Conservation (phyloP, 2,329 filamentous ascomycete genomes). For the Trichoderma polysporum region DNA sequence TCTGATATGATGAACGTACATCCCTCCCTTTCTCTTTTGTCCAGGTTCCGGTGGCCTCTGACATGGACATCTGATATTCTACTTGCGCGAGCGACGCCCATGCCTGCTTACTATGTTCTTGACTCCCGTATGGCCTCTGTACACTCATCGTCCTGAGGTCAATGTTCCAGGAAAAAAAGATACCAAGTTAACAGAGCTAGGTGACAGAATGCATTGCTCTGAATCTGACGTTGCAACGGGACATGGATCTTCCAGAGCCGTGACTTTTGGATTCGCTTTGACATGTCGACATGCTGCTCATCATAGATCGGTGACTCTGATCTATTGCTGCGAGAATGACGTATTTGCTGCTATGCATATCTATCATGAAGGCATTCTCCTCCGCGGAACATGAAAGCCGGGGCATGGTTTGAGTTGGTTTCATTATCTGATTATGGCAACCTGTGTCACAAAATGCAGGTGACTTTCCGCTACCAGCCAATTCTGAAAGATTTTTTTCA, state of each 20-base stretch:
- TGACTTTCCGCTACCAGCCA: not conserved
- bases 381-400: not conserved
- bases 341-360: conserved; percentile 5
- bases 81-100: not conserved
- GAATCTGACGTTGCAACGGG: conserved; percentile 1
- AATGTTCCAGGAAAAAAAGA: conserved; percentile 7
- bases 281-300: conserved; percentile 12
- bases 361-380: not conserved
- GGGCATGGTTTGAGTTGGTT: not conserved
- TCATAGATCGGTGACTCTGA: conserved; percentile 1
- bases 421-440: not conserved
- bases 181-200: conserved; percentile 3
- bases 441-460: not conserved
- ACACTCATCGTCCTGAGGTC: conserved; percentile 10
- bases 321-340: conserved; percentile 12
- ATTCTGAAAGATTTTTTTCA: not conserved
- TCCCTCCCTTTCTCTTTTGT: conserved; percentile 9
- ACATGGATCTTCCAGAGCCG: conserved; percentile 7
- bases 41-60: conserved; percentile 11
- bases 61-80: conserved; percentile 8
- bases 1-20: conserved; percentile 27
- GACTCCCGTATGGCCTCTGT: conserved; percentile 9
- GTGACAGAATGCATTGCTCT: conserved; percentile 12
- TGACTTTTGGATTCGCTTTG: conserved; percentile 21
- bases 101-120: conserved; percentile 15